Conservation (phyloP, 139 green algal genomes). For the Chlamydomonas sp. region DNA sequence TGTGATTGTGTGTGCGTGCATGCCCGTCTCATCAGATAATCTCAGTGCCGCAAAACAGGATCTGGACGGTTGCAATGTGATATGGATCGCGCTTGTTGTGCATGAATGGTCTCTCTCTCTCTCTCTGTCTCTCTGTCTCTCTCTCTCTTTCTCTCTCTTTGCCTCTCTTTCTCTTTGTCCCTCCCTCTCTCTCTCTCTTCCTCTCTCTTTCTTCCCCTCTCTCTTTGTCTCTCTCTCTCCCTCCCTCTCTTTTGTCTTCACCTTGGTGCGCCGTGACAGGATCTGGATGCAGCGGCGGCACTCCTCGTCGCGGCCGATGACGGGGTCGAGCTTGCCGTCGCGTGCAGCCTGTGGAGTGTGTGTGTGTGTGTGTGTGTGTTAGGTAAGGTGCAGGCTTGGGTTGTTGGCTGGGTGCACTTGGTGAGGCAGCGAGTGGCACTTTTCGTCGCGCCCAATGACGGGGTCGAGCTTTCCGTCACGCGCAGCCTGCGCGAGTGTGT, state of each 20-base stretch:
- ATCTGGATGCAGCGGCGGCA: conserved; percentile 76
- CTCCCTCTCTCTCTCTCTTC: too few species aligned
- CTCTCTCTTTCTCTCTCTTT: too few species aligned
- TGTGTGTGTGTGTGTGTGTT: too few species aligned
- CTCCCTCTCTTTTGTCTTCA: conserved; percentile 71
- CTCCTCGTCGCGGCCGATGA: conserved; percentile 79
- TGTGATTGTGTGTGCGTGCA: too few species aligned
- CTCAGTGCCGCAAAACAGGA: too few species aligned
- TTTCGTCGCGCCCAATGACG: conserved; percentile 79
- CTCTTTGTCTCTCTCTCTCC: neutral
- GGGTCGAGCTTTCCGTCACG: conserved; percentile 76
- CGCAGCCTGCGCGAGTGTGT: conserved; percentile 76
- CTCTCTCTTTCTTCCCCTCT: too few species aligned
- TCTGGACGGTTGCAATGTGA: too few species aligned
- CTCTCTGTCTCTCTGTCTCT: too few species aligned
- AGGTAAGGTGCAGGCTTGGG: conserved; percentile 41
- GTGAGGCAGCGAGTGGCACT: too few species aligned
- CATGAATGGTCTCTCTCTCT: neutral
- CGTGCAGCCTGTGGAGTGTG: conserved; percentile 54
- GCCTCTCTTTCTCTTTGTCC: too few species aligned
- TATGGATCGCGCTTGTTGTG: neutral
- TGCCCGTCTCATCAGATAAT: too few species aligned
- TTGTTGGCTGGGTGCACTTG: conserved; percentile 40
- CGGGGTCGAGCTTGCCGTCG: conserved; percentile 77
- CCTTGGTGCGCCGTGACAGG: conserved; percentile 88